Conservation (phyloP, 768 basidiomycete species). For the Mycena venus region DNA sequence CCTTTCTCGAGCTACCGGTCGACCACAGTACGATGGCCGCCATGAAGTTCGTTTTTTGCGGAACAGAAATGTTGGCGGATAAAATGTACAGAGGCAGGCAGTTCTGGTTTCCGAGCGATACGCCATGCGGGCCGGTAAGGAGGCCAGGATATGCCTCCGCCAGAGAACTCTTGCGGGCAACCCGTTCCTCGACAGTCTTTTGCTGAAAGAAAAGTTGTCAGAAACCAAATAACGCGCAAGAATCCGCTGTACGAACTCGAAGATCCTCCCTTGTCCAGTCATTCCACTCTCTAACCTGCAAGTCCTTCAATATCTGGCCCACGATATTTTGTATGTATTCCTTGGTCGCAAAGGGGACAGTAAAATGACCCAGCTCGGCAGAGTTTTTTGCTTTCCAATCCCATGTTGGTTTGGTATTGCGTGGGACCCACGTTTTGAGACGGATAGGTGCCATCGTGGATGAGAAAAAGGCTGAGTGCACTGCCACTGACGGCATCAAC, state of each 20-base stretch:
- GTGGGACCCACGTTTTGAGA: slow-evolving; percentile 9
- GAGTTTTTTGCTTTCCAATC: slow-evolving; percentile 18
- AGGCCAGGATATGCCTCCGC: slow-evolving; percentile 2
- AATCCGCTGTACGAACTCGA: not conserved
- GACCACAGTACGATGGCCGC: slow-evolving; percentile 8
- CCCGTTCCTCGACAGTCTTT: not conserved
- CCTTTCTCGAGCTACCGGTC: not conserved
- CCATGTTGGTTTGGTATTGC: slow-evolving; percentile 3
- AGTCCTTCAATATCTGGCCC: slow-evolving; percentile 14
- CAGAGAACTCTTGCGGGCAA: not conserved
- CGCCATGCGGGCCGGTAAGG: slow-evolving; percentile 21
- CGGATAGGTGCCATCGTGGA: slow-evolving; percentile 6
- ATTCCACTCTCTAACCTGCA: not conserved
- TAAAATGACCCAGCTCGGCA: not conserved
- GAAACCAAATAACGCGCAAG: not conserved
- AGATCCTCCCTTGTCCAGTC: slow-evolving; percentile 10
- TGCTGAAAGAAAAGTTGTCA: not conserved
- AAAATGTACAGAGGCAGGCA: slow-evolving; percentile 10
- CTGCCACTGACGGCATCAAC: not conserved
- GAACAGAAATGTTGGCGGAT: not conserved
- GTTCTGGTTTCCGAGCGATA: not conserved
- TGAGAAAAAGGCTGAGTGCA: not conserved
- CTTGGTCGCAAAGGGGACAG: slow-evolving; percentile 7
- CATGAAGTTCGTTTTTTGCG: not conserved
- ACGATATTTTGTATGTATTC: slow-evolving; percentile 19